A percentile compares a stretch with the other conserved stretches of the same genome.
Conservation (phyloP, 805 yeast genomes). For the Wickerhamiella cacticola region DNA sequence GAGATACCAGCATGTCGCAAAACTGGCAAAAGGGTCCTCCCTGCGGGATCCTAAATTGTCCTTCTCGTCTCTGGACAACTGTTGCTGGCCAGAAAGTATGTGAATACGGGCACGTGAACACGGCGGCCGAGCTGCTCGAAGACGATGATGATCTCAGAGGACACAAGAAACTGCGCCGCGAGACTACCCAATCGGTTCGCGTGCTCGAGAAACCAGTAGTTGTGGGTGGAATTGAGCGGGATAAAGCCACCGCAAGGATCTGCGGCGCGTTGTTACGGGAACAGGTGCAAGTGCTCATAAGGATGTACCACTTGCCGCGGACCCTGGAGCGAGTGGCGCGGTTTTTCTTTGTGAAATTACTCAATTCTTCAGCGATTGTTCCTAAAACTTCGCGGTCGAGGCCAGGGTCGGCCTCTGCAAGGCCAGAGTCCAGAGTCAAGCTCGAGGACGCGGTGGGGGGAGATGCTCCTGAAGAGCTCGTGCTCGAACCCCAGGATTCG, state of each 20-base stretch:
- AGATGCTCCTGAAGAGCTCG: neutral
- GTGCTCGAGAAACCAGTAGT: neutral
- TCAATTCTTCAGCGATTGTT: neutral
- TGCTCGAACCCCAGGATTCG: conserved; percentile 13
- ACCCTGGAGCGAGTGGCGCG: neutral
- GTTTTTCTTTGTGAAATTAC: neutral
- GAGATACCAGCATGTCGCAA: too few species aligned
- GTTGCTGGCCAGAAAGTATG: conserved; percentile 74
- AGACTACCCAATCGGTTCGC: neutral
- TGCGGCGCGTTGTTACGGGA: neutral
- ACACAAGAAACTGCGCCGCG: neutral
- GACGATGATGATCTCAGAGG: conserved; percentile 28
- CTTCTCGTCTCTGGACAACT: conserved; percentile 58
- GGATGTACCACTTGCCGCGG: neutral
- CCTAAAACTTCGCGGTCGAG: too few species aligned
- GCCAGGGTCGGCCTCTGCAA: too few species aligned
- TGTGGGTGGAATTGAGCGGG: neutral
- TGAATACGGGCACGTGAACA: conserved; percentile 81
- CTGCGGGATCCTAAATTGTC: conserved; percentile 87
- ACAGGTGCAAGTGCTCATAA: neutral
- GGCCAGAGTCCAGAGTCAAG: too few species aligned
- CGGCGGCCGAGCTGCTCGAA: conserved; percentile 46
- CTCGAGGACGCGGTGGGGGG: neutral
- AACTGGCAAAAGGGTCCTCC: conserved; percentile 63
- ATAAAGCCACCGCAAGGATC: neutral